Evolutionary conservation across 108 stramenopile genomes (phyloP).

Genomic region (Pseudonitzschia delicatissima): DNA sequence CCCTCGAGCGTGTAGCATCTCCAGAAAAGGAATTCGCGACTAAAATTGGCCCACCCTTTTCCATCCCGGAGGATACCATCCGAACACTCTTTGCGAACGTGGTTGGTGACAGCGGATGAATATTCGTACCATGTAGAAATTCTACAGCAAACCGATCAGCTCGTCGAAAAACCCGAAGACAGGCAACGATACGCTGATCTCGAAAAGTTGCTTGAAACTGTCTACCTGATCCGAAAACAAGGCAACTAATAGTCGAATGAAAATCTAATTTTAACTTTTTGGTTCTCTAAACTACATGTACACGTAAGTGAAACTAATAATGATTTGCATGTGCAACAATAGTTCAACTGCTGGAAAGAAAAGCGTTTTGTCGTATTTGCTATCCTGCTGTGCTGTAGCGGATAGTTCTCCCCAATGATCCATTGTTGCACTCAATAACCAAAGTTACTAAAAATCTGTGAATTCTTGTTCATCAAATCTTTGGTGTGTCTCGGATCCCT

Average conservation of each 20-base stretch:
- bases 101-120: no score
- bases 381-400: no score
- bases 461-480: no score
- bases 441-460: no score
- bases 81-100: conserved; percentile 28
- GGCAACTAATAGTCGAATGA: not conserved
- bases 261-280: not conserved
- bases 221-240: conserved; percentile 27
- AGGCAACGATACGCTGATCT: conserved; percentile 42
- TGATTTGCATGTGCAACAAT: no score
- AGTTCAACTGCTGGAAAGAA: no score
- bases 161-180: conserved; percentile 33
- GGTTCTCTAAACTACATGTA: no score
- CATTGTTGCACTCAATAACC: no score
- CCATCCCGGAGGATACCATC: conserved; percentile 47
- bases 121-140: conserved; percentile 56
- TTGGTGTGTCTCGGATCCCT: no score
- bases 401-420: no score
- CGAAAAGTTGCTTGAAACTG: conserved; percentile 21
- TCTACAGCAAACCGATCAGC: conserved; percentile 49
- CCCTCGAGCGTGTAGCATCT: conserved; percentile 45
- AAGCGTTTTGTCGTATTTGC: no score
- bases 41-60: conserved; percentile 70
- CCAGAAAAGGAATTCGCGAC: conserved; percentile 31
- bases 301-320: no score